Evolutionary conservation across 106 monocot species (phyloP).

Genomic region (Hemerocallis citrina): DNA sequence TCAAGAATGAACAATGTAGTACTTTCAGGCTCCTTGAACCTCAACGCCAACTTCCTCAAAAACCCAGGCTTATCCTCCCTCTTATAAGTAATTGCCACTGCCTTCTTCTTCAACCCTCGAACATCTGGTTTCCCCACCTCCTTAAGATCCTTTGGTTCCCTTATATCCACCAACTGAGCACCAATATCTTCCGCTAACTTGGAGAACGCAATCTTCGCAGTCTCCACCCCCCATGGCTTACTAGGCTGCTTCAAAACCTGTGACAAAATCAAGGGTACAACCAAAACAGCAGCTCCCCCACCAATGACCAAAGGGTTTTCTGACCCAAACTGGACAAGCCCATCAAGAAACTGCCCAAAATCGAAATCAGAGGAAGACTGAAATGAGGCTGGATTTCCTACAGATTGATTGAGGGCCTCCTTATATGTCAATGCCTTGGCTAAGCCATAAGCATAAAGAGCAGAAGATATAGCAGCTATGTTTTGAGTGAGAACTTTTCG

Average conservation of each 20-base stretch:
- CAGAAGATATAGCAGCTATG: neutral
- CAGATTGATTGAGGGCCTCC: slow-evolving; percentile 46
- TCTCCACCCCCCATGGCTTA: slow-evolving; percentile 55
- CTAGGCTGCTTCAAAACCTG: slow-evolving; percentile 33
- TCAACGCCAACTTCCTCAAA: slow-evolving; percentile 75
- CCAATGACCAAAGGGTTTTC: slow-evolving; percentile 61
- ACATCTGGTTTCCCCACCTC: slow-evolving; percentile 74
- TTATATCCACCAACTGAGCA: slow-evolving; percentile 87
- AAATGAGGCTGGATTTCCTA: neutral
- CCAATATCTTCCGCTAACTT: slow-evolving; percentile 53
- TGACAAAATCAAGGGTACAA: slow-evolving; percentile 50
- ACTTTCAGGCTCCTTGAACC: slow-evolving; percentile 80
- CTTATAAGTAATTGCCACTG: slow-evolving; percentile 48
- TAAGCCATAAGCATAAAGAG: slow-evolving; percentile 2
- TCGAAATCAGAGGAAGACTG: slow-evolving; percentile 21
- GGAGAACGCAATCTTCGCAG: slow-evolving; percentile 57
- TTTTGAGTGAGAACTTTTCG: slow-evolving; percentile 11
- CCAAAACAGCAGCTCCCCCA: slow-evolving; percentile 50
- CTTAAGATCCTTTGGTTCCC: slow-evolving; percentile 60
- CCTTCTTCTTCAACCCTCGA: slow-evolving; percentile 67
- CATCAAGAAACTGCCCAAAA: slow-evolving; percentile 25
- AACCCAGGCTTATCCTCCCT: slow-evolving; percentile 74
- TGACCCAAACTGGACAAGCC: slow-evolving; percentile 44
- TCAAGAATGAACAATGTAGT: slow-evolving; percentile 87
- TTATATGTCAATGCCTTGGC: slow-evolving; percentile 63